These are phyloP conservation scores for Plasmodium berghei DNA, from an alignment of 169 alveolate species.

Conservation along the genomic window DNA sequence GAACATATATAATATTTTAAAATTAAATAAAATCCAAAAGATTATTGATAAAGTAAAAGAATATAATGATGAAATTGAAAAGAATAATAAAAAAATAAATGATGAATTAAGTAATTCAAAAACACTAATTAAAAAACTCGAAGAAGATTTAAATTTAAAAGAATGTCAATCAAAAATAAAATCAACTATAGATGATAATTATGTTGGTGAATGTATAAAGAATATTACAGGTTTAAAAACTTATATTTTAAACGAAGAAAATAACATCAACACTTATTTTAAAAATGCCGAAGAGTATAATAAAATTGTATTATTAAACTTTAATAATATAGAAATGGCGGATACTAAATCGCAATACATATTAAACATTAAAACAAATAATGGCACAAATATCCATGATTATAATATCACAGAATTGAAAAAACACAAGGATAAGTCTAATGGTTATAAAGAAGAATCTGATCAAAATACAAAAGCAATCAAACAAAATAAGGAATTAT, in stretches of 20 bases:
- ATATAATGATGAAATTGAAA: not conserved
- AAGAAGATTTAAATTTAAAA: not conserved
- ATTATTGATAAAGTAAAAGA: not conserved
- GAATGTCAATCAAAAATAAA: not conserved
- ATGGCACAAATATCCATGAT: no score
- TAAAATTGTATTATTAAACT: not conserved
- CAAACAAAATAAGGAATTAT: no score
- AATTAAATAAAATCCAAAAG: not conserved
- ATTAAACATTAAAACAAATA: not conserved
- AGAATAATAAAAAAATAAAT: not conserved
- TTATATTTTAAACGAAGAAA: not conserved
- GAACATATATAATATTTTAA: not conserved
- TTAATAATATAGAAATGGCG: not conserved
- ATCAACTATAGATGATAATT: not conserved
- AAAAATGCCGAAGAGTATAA: constrained; percentile 5
- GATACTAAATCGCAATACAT: not conserved
- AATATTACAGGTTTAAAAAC: not conserved
- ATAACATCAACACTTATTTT: not conserved
- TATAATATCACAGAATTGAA: not conserved
- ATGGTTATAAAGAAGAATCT: not conserved
- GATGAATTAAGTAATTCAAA: not conserved
- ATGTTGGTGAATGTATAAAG: not conserved
- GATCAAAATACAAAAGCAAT: not conserved
- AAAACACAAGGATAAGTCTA: not conserved
- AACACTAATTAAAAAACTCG: not conserved